Evolutionary conservation across 208 protist species (phyloP), one percentile per base, ranked within the genome.

Genomic region (Eutreptiella sp.): DNA sequence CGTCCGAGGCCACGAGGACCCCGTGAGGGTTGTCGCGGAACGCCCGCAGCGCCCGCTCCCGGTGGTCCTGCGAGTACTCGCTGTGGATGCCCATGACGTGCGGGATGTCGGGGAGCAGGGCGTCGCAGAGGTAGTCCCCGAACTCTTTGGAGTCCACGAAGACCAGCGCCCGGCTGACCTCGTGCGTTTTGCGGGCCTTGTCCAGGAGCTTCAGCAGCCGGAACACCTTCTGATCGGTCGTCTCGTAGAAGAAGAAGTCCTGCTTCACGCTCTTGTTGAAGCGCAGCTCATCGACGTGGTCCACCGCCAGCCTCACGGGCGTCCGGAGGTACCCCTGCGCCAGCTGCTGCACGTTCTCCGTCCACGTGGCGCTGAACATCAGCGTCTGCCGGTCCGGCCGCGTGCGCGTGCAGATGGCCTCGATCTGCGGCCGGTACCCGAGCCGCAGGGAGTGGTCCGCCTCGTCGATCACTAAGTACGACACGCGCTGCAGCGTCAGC

Each of bases 321-420:
- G 46, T 64, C 24, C 53, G 46, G 21, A 64, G 41, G 28, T 21
- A 41, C 2, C 46, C 21, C 41, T 42, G 47, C 3, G 53, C 36
- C 23, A 64, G 53, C 21, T 64, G 3, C 14, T 38, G n/a, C 9
- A 64, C 45, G 19, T 54, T 9, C n/a, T 52, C 38, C 2, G 58
- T 53, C 58, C 46, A 52, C n/a, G 92, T 96, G 26, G 92, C 92
- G 21, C 69, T 83, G 69, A 95, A 96, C 72, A 96, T 80, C 16
- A 96, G 75, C 23, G 90, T 96, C 65, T 95, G 90, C 34, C 89
- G 67, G 3, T 14, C 26, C 11, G 16, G 29, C n/a, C 42, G 47
- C 26, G 7, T 11, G 11, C 60, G 55, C 7, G 84, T 67, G 1
- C 92, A 71, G 61, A 95, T 92, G 21, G 47, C 35, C 34, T 85